Evolutionary conservation across 2,329 filamentous ascomycete species (phyloP), one percentile per base, ranked within the genome.

Genomic region (Venturia carpophila): DNA sequence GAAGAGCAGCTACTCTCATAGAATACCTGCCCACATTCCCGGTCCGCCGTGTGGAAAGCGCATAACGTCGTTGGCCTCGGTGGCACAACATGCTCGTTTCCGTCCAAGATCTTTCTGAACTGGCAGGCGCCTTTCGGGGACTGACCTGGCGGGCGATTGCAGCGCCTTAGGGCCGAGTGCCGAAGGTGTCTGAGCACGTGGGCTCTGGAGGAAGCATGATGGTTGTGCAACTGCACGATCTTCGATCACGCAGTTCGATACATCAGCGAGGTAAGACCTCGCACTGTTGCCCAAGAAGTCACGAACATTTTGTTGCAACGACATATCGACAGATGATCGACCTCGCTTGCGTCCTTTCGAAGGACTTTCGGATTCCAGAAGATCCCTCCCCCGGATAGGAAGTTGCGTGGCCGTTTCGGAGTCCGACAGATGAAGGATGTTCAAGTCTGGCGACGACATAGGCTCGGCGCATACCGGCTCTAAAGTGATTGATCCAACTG

Each of bases 271-370:
- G 47, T 64, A 60, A 34, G 64, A 62, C 41, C 45, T 62, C n/a
- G 42, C 56, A 47, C 62, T 65, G 21, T 13, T 47, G 56, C 76
- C 76, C 37, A 90, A 77, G 69, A 89, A 79, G 63, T 86, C 82
- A 64, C 87, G 84, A 13, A 90, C 87, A 66, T 87, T 87, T 67
- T 88, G 84, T 71, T 89, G 87, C 10, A 87, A 77, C n/a, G 79
- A 75, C 77, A 77, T 71, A 66, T 89, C 86, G 65, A 83, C 79
- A 17, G 85, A 87, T 9, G 84, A 80, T 62, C 86, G 80, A 70
- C 82, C 83, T 69, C 87, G 83, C 79, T 89, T 89, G 66, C 64
- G 79, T 70, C 68, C 77, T 69, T 66, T 74, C 75, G 64, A 75
- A 72, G 39, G 78, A 27, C 63, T 65, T 13, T 60, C 34, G 17